Evolutionary conservation across 805 yeast genomes (phyloP).

Genomic region (Candida quercuum): DNA sequence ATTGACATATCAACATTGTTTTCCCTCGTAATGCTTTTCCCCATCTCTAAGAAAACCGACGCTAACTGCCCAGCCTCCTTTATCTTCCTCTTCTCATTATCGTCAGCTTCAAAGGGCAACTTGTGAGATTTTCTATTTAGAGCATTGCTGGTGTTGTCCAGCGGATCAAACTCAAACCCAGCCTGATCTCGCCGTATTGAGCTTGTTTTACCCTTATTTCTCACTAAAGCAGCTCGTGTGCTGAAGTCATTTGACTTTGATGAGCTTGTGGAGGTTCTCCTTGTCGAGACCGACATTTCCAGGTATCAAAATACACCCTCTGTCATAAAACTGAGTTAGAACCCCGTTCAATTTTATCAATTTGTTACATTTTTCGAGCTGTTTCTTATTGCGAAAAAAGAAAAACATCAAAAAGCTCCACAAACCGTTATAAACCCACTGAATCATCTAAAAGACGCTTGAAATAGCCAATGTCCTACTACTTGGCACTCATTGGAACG

Average conservation of each 20-base stretch:
- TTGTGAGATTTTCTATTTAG: background rate
- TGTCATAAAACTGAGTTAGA: too few relatives aligned
- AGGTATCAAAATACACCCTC: background rate
- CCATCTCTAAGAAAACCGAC: conserved; percentile 34
- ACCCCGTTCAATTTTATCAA: too few relatives aligned
- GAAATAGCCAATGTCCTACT: conserved; percentile 79
- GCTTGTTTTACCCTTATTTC: background rate
- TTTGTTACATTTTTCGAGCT: background rate
- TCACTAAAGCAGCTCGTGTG: too few relatives aligned
- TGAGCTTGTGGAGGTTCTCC: background rate
- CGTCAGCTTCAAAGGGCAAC: conserved; percentile 4
- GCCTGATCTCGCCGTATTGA: conserved; percentile 11
- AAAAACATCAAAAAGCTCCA: background rate
- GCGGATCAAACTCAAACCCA: conserved; percentile 24
- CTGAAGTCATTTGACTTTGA: too few relatives aligned
- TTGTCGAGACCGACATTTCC: background rate
- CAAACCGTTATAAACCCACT: too few relatives aligned
- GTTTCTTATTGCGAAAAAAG: background rate
- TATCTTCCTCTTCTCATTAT: conserved; percentile 8
- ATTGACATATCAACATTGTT: conserved; percentile 31
- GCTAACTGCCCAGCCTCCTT: conserved; percentile 35
- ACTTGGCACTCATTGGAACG: conserved; percentile 84
- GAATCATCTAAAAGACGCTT: too few relatives aligned
- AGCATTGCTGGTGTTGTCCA: conserved; percentile 1
- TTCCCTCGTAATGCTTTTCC: conserved; percentile 37